Conservation (phyloP, 148 eudicot species). For the Talinum fruticosum region DNA sequence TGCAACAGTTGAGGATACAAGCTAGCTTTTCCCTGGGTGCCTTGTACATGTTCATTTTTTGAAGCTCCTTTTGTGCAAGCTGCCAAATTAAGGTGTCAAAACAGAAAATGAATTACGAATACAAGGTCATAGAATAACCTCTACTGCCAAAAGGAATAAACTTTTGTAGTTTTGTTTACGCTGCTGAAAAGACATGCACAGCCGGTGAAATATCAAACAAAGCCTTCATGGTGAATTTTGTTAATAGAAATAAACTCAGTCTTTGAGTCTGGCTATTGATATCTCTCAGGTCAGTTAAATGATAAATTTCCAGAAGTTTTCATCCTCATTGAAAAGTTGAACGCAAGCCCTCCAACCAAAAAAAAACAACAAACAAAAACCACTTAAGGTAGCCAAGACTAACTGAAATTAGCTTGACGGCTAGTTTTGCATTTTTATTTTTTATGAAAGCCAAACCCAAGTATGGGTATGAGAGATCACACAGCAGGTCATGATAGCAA, state of each 20-base stretch:
- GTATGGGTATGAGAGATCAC: neutral
- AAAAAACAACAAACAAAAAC: no score
- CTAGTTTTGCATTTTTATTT: neutral
- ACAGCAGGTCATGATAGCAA: neutral
- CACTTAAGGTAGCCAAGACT: no score
- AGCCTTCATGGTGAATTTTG: neutral
- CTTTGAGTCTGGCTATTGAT: neutral
- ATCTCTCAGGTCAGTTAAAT: neutral
- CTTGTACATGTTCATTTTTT: conserved; percentile 90
- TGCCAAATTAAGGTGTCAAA: conserved; percentile 28
- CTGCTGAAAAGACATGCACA: neutral
- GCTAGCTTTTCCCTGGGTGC: conserved; percentile 96
- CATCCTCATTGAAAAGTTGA: no score
- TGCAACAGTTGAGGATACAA: conserved; percentile 87
- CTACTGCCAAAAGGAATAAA: neutral
- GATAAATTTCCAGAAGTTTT: no score
- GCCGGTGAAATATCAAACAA: neutral
- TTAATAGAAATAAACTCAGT: neutral
- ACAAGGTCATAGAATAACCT: neutral
- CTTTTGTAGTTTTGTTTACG: neutral
- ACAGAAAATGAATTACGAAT: conserved; percentile 5
- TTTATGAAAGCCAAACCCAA: neutral
- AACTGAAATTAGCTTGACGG: neutral
- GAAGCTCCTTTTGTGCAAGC: conserved; percentile 97
- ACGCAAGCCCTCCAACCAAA: no score